Evolutionary conservation across 768 basidiomycete species (phyloP).

Genomic region (Suillus variegatus): DNA sequence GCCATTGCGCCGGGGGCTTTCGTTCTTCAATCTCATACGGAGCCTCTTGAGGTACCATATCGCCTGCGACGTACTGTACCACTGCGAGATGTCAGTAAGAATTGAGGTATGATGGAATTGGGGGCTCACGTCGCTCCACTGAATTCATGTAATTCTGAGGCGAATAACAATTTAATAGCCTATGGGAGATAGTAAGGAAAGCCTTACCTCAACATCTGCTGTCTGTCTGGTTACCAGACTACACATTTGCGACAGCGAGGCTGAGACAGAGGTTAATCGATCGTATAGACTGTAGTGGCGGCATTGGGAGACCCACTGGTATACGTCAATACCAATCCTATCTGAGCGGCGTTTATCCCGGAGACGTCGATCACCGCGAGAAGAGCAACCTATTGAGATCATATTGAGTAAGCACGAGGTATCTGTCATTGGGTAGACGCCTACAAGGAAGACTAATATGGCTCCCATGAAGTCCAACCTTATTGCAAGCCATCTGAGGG

Average conservation of each 20-base stretch:
- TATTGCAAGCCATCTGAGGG: constrained; percentile 65
- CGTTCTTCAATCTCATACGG: constrained; percentile 57
- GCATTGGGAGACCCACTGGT: constrained; percentile 40
- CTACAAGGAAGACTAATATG: constrained; percentile 53
- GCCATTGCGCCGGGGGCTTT: constrained; percentile 66
- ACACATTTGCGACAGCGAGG: constrained; percentile 53
- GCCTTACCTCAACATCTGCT: constrained; percentile 62
- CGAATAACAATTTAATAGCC: background rate
- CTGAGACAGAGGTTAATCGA: constrained; percentile 26
- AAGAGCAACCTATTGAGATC: constrained; percentile 54
- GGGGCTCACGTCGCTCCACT: constrained; percentile 52
- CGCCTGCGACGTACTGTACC: constrained; percentile 52
- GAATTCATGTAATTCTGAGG: constrained; percentile 66
- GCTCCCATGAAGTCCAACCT: constrained; percentile 72
- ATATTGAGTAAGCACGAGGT: background rate
- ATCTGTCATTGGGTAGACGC: constrained; percentile 14
- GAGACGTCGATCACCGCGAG: constrained; percentile 59
- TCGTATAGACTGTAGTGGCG: background rate
- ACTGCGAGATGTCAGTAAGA: constrained; percentile 32
- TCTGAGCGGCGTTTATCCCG: constrained; percentile 63
- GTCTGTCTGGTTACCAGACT: constrained; percentile 56
- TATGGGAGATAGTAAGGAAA: background rate
- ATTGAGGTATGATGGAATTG: background rate
- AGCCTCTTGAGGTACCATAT: constrained; percentile 62
- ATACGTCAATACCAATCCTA: constrained; percentile 73